phyloP scores from a whole-genome alignment of 345 rosid species.

The Rhodamnia rubescens region DNA sequence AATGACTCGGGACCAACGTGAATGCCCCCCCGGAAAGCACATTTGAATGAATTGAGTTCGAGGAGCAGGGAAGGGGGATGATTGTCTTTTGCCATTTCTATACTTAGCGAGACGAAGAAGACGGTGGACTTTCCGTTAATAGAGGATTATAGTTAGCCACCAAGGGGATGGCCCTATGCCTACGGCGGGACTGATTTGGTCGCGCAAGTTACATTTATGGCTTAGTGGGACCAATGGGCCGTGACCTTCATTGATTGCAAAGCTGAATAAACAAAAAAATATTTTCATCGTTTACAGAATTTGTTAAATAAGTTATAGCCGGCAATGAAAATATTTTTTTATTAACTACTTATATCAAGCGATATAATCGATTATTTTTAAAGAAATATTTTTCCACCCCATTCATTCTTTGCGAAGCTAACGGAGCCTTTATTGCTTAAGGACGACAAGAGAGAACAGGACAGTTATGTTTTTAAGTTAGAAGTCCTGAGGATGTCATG shows the following conservation, averaged over 20 bases:
- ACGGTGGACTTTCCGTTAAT: neutral
- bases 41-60: neutral
- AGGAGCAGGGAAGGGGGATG: neutral
- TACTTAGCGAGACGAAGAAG: neutral
- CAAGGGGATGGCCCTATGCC: neutral
- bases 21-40: neutral
- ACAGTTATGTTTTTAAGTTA: neutral
- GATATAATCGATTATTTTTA: too few species aligned
- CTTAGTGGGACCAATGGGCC: neutral
- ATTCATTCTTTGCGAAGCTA: too few species aligned
- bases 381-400: too few species aligned
- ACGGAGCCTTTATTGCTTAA: neutral
- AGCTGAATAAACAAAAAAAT: too few species aligned
- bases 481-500: too few species aligned
- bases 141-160: neutral
- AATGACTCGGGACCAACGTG: too few species aligned
- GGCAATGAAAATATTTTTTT: too few species aligned
- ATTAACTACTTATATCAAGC: too few species aligned
- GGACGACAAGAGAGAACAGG: neutral
- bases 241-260: too few species aligned
- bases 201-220: neutral
- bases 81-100: neutral
- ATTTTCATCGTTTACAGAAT: too few species aligned
- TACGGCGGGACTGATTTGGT: neutral
- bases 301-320: too few species aligned